Evolutionary conservation across 345 rosid genomes (phyloP).

Genomic region (Arabidopsis suecica): DNA sequence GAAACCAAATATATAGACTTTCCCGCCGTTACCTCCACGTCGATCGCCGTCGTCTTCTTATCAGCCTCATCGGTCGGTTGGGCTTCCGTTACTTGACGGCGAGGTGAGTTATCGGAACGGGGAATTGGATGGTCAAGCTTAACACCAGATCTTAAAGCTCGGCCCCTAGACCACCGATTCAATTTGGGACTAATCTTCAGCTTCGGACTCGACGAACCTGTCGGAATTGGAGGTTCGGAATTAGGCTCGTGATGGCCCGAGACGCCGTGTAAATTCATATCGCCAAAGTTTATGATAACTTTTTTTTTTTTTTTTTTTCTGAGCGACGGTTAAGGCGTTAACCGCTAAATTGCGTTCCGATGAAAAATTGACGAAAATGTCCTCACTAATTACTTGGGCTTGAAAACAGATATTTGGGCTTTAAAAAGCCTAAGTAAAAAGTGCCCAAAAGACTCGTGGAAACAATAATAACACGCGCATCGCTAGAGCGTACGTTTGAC

Average conservation of each 20-base stretch:
- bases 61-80: slow-evolving; percentile 16
- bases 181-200: slow-evolving; percentile 68
- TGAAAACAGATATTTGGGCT: slow-evolving; percentile 1
- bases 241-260: slow-evolving; percentile 37
- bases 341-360: too few species aligned
- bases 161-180: slow-evolving; percentile 86
- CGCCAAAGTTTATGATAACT: slow-evolving; percentile 15
- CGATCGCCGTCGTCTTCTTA: slow-evolving; percentile 20
- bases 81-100: slow-evolving; percentile 17
- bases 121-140: slow-evolving; percentile 60
- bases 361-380: neutral
- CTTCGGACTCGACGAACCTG: slow-evolving; percentile 36
- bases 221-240: slow-evolving; percentile 13
- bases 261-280: slow-evolving; percentile 44
- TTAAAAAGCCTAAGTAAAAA: neutral
- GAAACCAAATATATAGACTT: slow-evolving; percentile 86
- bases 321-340: neutral
- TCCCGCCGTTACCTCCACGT: slow-evolving; percentile 46
- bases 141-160: slow-evolving; percentile 74
- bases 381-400: neutral
- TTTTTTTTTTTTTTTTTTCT: neutral
- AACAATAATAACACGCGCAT: neutral
- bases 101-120: slow-evolving; percentile 11
- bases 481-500: neutral
- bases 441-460: neutral